Conservation (phyloP, 116 monocot genomes). For the Dioscorea cayenensis region DNA sequence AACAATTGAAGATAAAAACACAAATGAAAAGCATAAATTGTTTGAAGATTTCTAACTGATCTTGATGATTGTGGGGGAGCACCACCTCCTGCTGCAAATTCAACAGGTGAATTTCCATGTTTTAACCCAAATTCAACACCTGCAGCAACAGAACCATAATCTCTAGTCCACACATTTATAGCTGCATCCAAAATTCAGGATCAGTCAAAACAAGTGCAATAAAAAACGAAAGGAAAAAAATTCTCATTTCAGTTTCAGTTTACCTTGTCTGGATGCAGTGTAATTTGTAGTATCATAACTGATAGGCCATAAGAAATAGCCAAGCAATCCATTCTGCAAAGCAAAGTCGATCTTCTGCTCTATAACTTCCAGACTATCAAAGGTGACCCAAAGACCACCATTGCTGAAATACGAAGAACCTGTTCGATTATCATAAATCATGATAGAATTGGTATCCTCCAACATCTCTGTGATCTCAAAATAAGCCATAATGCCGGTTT, state of each 20-base stretch:
- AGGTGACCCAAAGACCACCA: constrained; percentile 70
- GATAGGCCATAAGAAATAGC: constrained; percentile 76
- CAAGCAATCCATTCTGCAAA: constrained; percentile 31
- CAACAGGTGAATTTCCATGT: constrained; percentile 28
- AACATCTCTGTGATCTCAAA: constrained; percentile 48
- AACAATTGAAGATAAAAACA: constrained; percentile 2
- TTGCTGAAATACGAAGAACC: constrained; percentile 38
- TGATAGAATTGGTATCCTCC: constrained; percentile 15
- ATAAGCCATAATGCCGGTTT: constrained; percentile 69
- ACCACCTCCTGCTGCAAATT: constrained; percentile 18
- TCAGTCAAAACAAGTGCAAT: background rate
- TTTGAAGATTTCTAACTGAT: constrained; percentile 1
- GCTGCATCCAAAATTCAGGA: constrained; percentile 29
- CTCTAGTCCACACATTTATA: constrained; percentile 38
- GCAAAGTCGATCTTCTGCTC: constrained; percentile 55
- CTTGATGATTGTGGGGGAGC: constrained; percentile 15
- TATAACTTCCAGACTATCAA: constrained; percentile 45
- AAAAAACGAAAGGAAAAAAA: background rate
- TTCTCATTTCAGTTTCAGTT: constrained; percentile 11
- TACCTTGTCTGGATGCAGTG: constrained; percentile 58
- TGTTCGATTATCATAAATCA: constrained; percentile 36
- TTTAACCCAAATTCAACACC: constrained; percentile 12
- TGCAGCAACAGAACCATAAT: constrained; percentile 12
- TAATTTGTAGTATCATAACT: constrained; percentile 54
- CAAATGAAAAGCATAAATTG: background rate